Evolutionary conservation across 2,329 filamentous ascomycete species (phyloP).

Genomic region (Aspergillus awamori): DNA sequence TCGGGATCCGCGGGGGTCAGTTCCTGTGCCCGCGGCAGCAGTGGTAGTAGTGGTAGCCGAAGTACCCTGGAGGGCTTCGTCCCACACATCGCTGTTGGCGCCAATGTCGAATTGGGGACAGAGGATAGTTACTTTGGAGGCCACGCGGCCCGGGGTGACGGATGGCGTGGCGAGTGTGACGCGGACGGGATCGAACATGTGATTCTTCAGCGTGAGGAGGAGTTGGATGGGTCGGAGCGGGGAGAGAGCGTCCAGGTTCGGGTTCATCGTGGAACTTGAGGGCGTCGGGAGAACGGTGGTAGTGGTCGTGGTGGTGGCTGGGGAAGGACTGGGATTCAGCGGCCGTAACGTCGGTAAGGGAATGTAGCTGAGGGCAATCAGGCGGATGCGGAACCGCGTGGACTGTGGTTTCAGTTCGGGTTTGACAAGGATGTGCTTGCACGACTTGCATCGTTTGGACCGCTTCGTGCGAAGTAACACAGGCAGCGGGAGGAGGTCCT

Average conservation of each 20-base stretch:
- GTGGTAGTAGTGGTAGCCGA: slow-evolving; percentile 37
- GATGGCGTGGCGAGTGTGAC: slow-evolving; percentile 85
- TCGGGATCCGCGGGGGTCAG: slow-evolving; percentile 45
- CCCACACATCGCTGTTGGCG: slow-evolving; percentile 90
- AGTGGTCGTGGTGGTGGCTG: slow-evolving; percentile 23
- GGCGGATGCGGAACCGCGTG: slow-evolving; percentile 87
- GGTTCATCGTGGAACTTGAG: slow-evolving; percentile 39
- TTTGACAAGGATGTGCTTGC: slow-evolving; percentile 92
- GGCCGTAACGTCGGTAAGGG: slow-evolving; percentile 72
- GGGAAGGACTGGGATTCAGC: slow-evolving; percentile 51
- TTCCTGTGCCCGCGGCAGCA: background rate
- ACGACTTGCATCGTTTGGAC: slow-evolving; percentile 88
- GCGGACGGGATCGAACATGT: slow-evolving; percentile 86
- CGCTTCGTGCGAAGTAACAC: slow-evolving; percentile 87
- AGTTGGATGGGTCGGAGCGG: slow-evolving; percentile 68
- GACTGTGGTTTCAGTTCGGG: slow-evolving; percentile 88
- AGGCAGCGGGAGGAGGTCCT: slow-evolving; percentile 78
- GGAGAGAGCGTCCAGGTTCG: slow-evolving; percentile 51
- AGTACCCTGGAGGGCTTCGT: slow-evolving; percentile 73
- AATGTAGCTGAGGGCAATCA: slow-evolving; percentile 86
- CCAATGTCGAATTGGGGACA: slow-evolving; percentile 94
- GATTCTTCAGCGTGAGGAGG: slow-evolving; percentile 87
- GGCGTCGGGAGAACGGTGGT: slow-evolving; percentile 18
- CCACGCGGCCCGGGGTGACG: slow-evolving; percentile 74
- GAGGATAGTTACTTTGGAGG: slow-evolving; percentile 82